phyloP scores from a whole-genome alignment of 306 rosid genomes.

The Bauhinia variegata region DNA sequence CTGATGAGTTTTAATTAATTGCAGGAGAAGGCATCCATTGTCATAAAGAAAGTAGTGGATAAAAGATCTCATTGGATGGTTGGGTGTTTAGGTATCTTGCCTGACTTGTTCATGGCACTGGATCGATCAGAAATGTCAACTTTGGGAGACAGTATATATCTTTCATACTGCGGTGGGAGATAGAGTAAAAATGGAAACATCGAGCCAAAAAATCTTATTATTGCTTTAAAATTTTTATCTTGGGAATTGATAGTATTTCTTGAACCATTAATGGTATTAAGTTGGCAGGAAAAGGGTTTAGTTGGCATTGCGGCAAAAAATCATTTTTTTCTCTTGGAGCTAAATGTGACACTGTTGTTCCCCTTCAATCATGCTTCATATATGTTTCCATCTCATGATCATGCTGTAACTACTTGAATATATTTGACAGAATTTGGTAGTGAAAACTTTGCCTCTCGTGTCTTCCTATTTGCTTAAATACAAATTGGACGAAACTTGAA shows the following conservation, averaged over 20 bases:
- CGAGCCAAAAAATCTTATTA: constrained; percentile 13
- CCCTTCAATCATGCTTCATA: constrained; percentile 7
- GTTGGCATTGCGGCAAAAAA: constrained; percentile 52
- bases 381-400: no score
- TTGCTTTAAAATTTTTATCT: constrained; percentile 33
- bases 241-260: constrained; percentile 27
- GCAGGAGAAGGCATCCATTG: constrained; percentile 93
- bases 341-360: constrained; percentile 25
- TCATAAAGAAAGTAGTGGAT: constrained; percentile 56
- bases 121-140: constrained; percentile 47
- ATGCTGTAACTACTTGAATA: no score
- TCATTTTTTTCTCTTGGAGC: constrained; percentile 15
- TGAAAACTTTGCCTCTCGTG: no score
- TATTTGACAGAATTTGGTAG: no score
- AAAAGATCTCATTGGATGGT: constrained; percentile 43
- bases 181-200: constrained; percentile 19
- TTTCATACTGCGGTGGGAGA: constrained; percentile 34
- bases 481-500: no score
- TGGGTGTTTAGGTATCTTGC: constrained; percentile 55
- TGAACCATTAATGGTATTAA: constrained; percentile 40
- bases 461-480: no score
- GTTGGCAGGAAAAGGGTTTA: constrained; percentile 45
- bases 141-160: constrained; percentile 37
- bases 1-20: constrained; percentile 26
- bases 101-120: constrained; percentile 58